Base-by-base conservation (phyloP, 805 yeast genomes). In the Priceomyces fermenticarens region DNA sequence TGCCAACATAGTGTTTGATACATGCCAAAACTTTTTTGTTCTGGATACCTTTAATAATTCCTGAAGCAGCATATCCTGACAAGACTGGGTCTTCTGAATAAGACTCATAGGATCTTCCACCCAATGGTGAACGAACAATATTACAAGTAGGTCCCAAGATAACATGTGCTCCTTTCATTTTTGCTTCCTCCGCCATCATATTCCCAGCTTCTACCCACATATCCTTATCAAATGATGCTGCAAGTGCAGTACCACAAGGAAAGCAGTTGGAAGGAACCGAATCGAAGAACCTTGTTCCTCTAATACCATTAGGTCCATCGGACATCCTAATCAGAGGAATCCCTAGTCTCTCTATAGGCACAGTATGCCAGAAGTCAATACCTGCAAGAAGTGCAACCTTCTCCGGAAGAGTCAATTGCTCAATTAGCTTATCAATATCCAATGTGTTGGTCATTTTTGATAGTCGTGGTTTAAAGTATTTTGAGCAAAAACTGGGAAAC, bases 301-400 rank as follows among this genome's bases (percentile, higher is more conserved):
- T 49, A 9, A 59, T 54, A 10, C 67, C 66, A 39, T 62, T 62
- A 7, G 66, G 67, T 3, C 66, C 67, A 37, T 62, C 66, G 27
- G 59, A 50, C 26, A 73, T 52, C 52, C 83, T 64, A 4, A 78
- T 44, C 0, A 72, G 57, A 2, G 80, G 81, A 31, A 78, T 53
- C 14, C 63, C 65, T 25, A 73, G 52, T 31, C 73, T 43, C 17
- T 52, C 55, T 15, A 76, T 61, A 1, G 68, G 51, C 39, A 41
- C 49, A 2, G 81, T 76, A 57, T 75, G 80, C 80, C 81, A 77
- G 54, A 65, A 64, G 51, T 76, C 80, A 32, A 55, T 53, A 27
- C 80, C 65, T 32, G 56, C 45, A 15, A 58, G 39, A 15, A 62
- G 51, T 5, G 49, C 36, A 36, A 57, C 48, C 32, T 61, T 62